These are phyloP conservation scores for Lachnellula cervina DNA, from an alignment of 2,329 filamentous ascomycete genomes.

Conservation along the genomic window DNA sequence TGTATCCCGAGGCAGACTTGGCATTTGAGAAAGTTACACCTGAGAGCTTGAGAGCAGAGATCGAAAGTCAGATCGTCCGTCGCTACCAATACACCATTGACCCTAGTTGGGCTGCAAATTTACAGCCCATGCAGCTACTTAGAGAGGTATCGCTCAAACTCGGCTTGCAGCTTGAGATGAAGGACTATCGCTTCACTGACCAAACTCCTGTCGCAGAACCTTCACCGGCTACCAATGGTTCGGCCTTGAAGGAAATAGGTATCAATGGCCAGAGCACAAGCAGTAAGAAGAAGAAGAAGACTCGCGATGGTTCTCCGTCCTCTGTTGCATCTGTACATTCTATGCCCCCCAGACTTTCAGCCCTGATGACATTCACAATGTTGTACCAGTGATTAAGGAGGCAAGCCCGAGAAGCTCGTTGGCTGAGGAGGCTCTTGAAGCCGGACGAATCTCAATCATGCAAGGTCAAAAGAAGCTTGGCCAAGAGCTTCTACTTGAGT, in stretches of 20 bases:
- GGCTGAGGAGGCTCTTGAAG: constrained; percentile 93
- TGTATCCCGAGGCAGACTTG: constrained; percentile 80
- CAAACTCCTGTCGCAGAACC: constrained; percentile 34
- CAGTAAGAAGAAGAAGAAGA: constrained; percentile 59
- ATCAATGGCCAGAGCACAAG: constrained; percentile 27
- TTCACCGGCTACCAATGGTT: constrained; percentile 32
- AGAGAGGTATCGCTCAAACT: constrained; percentile 86
- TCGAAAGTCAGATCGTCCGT: constrained; percentile 65
- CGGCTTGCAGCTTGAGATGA: constrained; percentile 80
- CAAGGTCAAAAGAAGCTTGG: constrained; percentile 94
- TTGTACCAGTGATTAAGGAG: constrained; percentile 94
- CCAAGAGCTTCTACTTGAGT: constrained; percentile 93
- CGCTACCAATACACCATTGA: constrained; percentile 75
- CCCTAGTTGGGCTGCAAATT: constrained; percentile 58
- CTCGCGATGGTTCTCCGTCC: constrained; percentile 46
- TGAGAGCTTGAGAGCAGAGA: constrained; percentile 60
- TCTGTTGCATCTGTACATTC: constrained; percentile 39
- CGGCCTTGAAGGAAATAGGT: constrained; percentile 40
- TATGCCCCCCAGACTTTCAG: constrained; percentile 60
- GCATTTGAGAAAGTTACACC: constrained; percentile 76
- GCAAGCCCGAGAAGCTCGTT: constrained; percentile 84
- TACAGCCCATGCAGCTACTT: constrained; percentile 77
- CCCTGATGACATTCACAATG: constrained; percentile 81
- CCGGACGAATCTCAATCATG: constrained; percentile 90
- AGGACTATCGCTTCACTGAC: constrained; percentile 63